These are phyloP conservation scores for Raffaelea arxii DNA, from an alignment of 2,329 filamentous ascomycete species.

Conservation along the genomic window DNA sequence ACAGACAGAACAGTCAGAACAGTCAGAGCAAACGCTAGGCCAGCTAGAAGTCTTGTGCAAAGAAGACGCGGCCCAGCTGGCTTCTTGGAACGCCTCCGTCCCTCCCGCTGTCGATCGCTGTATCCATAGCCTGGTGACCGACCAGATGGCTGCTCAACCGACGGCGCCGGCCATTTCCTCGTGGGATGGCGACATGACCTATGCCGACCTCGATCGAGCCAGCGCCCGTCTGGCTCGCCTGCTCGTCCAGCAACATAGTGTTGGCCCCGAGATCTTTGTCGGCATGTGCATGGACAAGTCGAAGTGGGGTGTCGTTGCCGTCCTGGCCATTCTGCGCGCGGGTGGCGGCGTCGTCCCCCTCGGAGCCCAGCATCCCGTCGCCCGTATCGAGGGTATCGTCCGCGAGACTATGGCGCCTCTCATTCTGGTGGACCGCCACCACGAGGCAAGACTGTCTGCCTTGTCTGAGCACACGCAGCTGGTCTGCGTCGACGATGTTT, in stretches of 20 bases:
- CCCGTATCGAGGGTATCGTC: constrained; percentile 12
- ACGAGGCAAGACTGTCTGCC: neutral
- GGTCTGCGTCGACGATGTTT: neutral
- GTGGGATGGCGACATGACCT: constrained; percentile 21
- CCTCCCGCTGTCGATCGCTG: neutral
- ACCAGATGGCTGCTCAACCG: constrained; percentile 9
- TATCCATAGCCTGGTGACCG: constrained; percentile 5
- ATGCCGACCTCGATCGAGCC: constrained; percentile 16
- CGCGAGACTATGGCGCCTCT: neutral
- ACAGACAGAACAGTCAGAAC: too few species aligned
- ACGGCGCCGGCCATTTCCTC: constrained; percentile 18
- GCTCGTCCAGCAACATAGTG: constrained; percentile 37
- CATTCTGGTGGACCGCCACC: neutral
- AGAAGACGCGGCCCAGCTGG: neutral
- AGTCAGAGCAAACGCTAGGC: too few species aligned
- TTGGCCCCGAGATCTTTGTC: constrained; percentile 45
- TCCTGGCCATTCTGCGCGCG: constrained; percentile 52
- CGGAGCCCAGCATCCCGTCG: constrained; percentile 31
- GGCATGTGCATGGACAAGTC: constrained; percentile 65
- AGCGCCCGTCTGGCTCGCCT: neutral
- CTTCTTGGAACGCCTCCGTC: neutral
- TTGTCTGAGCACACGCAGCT: neutral
- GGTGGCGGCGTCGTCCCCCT: constrained; percentile 41
- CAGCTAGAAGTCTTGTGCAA: too few species aligned
- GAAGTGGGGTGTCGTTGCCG: constrained; percentile 55